Percentiles rank a stretch among this genome's conserved stretches.
Conservation (phyloP, 2,329 filamentous ascomycete species). For the Monosporascus sp. region DNA sequence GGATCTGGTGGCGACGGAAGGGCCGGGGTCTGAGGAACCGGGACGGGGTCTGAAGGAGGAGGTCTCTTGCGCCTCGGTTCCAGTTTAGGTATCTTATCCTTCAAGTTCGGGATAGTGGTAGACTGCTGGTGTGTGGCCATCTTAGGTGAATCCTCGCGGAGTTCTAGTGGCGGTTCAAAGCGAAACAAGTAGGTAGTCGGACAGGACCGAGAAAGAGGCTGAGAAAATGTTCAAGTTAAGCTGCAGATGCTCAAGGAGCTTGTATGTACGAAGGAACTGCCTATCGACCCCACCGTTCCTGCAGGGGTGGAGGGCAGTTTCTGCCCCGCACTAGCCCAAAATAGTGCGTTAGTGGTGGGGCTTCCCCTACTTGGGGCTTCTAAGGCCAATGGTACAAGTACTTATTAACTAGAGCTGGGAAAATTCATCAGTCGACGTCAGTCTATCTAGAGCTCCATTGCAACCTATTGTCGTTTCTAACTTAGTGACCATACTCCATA, state of each 20-base stretch:
- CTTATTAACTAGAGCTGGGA: no score
- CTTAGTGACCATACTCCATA: background rate
- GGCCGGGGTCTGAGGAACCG: conserved; percentile 69
- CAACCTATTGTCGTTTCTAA: background rate
- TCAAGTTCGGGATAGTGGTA: conserved; percentile 40
- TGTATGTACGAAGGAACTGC: background rate
- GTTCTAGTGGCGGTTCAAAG: background rate
- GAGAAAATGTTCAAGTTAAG: background rate
- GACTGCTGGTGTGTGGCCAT: conserved; percentile 18
- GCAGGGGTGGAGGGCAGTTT: background rate
- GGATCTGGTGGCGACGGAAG: conserved; percentile 64
- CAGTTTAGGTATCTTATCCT: conserved; percentile 59
- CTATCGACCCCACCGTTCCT: background rate
- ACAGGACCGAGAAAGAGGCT: background rate
- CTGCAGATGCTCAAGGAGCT: background rate
- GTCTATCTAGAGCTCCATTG: background rate
- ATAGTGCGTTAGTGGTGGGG: background rate
- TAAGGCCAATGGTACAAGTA: background rate
- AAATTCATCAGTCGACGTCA: background rate
- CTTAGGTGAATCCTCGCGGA: background rate
- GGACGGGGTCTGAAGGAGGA: conserved; percentile 47
- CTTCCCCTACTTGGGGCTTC: background rate
- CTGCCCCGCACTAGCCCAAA: background rate
- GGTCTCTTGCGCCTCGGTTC: conserved; percentile 55
- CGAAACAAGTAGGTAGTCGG: background rate